phyloP scores from a whole-genome alignment of 2,329 filamentous ascomycete species.

The Monosporascus cannonballus region DNA sequence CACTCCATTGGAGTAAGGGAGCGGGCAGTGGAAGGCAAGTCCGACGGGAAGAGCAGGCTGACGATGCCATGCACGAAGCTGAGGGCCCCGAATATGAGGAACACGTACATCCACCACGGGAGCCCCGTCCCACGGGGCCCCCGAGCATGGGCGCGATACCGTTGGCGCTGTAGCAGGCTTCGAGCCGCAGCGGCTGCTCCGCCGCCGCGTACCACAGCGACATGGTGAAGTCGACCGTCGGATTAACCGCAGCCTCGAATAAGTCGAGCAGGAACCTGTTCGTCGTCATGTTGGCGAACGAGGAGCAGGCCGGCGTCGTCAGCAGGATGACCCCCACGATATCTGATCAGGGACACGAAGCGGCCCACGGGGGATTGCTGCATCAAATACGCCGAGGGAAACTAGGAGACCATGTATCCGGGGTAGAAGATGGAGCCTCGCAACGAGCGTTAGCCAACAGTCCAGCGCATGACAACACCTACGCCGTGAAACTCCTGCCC shows the following conservation, averaged over 20 bases:
- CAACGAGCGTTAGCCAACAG: constrained; percentile 27
- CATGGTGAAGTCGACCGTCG: constrained; percentile 34
- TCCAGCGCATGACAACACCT: too few species aligned
- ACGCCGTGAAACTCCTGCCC: constrained; percentile 17
- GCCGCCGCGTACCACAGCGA: constrained; percentile 32
- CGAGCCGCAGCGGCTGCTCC: constrained; percentile 46
- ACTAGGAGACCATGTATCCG: constrained; percentile 40
- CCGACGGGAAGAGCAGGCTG: constrained; percentile 53
- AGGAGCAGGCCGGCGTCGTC: constrained; percentile 43
- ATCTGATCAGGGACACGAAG: constrained; percentile 37
- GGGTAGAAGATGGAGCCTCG: constrained; percentile 46
- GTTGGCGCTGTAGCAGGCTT: constrained; percentile 52
- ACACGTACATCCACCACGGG: constrained; percentile 34
- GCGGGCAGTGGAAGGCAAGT: constrained; percentile 55
- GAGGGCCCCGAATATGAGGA: constrained; percentile 52
- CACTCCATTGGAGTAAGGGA: constrained; percentile 54
- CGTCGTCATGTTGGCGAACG: constrained; percentile 48
- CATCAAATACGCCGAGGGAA: constrained; percentile 38
- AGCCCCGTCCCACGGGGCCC: constrained; percentile 37
- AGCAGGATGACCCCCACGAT: constrained; percentile 43
- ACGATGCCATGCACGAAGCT: constrained; percentile 49
- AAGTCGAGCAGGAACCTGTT: constrained; percentile 51
- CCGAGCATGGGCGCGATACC: constrained; percentile 57
- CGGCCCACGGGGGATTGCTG: constrained; percentile 43
- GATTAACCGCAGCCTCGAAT: constrained; percentile 51